Evolutionary conservation across 768 basidiomycete species (phyloP).

Genomic region (Leccinum uliginosum): DNA sequence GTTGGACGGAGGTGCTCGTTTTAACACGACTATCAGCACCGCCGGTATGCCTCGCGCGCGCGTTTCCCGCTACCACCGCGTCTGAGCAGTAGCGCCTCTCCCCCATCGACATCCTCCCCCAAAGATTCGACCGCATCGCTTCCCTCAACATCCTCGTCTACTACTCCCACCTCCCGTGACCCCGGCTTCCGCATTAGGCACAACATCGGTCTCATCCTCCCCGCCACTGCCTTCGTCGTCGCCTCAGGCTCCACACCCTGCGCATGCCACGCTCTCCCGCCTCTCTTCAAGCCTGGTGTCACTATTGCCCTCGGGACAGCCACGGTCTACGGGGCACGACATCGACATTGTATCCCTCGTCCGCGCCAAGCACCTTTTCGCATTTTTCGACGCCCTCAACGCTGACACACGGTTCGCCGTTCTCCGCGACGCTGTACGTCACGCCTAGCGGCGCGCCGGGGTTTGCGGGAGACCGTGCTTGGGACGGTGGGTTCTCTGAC

Average conservation of each 20-base stretch:
- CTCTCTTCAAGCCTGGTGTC: constrained; percentile 52
- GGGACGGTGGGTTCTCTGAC: constrained; percentile 66
- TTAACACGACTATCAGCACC: too few relatives aligned
- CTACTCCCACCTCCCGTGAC: background rate
- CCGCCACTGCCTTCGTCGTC: background rate
- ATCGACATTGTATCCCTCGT: constrained; percentile 5
- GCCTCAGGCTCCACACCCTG: constrained; percentile 11
- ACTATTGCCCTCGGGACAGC: constrained; percentile 32
- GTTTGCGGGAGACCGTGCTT: constrained; percentile 57
- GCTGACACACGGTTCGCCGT: constrained; percentile 48
- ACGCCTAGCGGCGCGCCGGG: constrained; percentile 72
- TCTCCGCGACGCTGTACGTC: constrained; percentile 40
- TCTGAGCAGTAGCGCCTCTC: constrained; percentile 21
- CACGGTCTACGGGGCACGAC: constrained; percentile 12
- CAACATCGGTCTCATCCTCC: background rate
- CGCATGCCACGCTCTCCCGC: constrained; percentile 39
- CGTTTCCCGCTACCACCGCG: constrained; percentile 21
- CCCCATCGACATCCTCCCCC: constrained; percentile 21
- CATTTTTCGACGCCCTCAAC: constrained; percentile 15
- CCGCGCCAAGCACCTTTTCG: constrained; percentile 9
- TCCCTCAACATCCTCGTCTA: background rate
- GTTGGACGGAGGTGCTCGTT: too few relatives aligned
- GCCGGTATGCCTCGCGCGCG: constrained; percentile 1
- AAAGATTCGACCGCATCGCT: constrained; percentile 15
- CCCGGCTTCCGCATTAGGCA: background rate